Percentiles rank a stretch among this genome's conserved stretches.
Conservation (phyloP, 495 filamentous ascomycete species). For the Opeltia flavorubescens region DNA sequence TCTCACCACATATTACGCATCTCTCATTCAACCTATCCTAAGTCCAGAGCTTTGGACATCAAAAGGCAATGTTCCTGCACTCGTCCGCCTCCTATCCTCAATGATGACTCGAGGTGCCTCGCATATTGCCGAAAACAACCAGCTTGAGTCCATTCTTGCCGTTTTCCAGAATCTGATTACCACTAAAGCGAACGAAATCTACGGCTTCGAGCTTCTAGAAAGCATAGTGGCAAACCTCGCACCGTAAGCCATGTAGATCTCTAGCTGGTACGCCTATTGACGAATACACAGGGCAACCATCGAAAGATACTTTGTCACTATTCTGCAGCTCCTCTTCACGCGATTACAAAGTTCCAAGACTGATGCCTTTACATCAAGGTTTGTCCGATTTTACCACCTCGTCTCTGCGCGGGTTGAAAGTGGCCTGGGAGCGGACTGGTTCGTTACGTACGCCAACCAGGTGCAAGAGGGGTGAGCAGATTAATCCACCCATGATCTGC, state of each 20-base stretch:
- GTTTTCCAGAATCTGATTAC: slow-evolving; percentile 83
- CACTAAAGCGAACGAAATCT: slow-evolving; percentile 58
- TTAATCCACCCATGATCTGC: background rate
- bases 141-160: slow-evolving; percentile 66
- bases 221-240: slow-evolving; percentile 56
- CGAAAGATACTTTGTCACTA: slow-evolving; percentile 61
- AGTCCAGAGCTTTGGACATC: slow-evolving; percentile 72
- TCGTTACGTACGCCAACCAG: slow-evolving; percentile 64
- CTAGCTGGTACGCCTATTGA: background rate
- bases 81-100: slow-evolving; percentile 69
- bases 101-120: slow-evolving; percentile 64
- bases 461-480: slow-evolving; percentile 53
- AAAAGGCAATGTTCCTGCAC: slow-evolving; percentile 81
- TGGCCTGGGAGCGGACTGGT: slow-evolving; percentile 77
- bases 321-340: slow-evolving; percentile 69
- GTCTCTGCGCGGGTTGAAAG: slow-evolving; percentile 61
- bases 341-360: slow-evolving; percentile 66
- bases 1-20: slow-evolving; percentile 62
- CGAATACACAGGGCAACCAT: slow-evolving; percentile 37
- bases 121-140: slow-evolving; percentile 58
- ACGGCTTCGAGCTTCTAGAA: slow-evolving; percentile 84
- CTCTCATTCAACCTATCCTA: slow-evolving; percentile 59
- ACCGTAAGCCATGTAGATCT: slow-evolving; percentile 33
- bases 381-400: slow-evolving; percentile 85
- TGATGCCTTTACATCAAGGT: slow-evolving; percentile 65